Evolutionary conservation across 192 early-diverging fungal species (phyloP).

Genomic region (Umbelopsis sp.): DNA sequence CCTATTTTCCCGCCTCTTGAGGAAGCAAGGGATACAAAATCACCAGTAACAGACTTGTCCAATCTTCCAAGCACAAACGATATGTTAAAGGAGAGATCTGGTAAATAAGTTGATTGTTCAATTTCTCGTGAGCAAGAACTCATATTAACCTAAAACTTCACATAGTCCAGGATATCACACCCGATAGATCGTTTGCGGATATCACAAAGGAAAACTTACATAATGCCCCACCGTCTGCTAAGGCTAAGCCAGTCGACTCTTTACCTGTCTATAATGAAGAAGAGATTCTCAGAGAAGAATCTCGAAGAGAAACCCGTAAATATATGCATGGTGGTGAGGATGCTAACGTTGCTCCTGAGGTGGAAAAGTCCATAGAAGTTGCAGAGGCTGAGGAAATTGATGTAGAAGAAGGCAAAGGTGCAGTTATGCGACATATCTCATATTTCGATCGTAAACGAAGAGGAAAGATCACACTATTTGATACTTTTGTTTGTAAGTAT

Average conservation of each 20-base stretch:
- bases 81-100: not conserved
- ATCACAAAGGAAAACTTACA: conserved; percentile 22
- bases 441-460: conserved; percentile 26
- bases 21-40: not conserved
- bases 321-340: conserved; percentile 7
- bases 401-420: not conserved
- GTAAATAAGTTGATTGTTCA: not conserved
- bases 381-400: conserved; percentile 11
- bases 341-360: conserved; percentile 5
- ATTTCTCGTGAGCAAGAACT: not conserved
- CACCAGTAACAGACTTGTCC: not conserved
- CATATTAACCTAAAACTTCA: not conserved
- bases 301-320: conserved; percentile 27
- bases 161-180: not conserved
- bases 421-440: conserved; percentile 8
- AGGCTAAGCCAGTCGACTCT: conserved; percentile 12
- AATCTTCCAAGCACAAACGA: not conserved
- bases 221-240: conserved; percentile 27
- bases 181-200: conserved; percentile 27
- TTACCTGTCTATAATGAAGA: conserved; percentile 33
- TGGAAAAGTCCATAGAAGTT: conserved; percentile 21
- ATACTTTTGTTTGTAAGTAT: conserved; percentile 34
- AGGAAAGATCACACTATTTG: conserved; percentile 33
- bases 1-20: conserved; percentile 2
- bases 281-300: conserved; percentile 9